These are phyloP conservation scores for Candida andamanensis DNA, from an alignment of 805 yeast genomes.

Conservation along the genomic window DNA sequence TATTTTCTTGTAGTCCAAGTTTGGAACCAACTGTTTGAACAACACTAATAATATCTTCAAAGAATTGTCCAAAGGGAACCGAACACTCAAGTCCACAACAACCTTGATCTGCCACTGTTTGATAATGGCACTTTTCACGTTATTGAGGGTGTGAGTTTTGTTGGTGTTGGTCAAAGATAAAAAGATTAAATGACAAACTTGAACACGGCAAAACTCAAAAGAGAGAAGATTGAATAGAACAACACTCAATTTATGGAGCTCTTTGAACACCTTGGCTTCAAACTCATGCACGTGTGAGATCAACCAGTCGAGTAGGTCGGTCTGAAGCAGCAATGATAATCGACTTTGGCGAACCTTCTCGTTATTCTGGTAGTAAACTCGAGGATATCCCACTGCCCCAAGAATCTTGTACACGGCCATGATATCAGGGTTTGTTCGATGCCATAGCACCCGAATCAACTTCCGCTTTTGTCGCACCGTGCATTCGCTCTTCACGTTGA, in stretches of 20 bases:
- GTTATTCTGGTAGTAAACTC: slow-evolving; percentile 13
- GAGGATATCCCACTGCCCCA: slow-evolving; percentile 12
- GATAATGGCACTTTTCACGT: slow-evolving; percentile 7
- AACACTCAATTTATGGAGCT: slow-evolving; percentile 12
- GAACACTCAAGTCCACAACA: slow-evolving; percentile 21
- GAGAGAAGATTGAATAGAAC: slow-evolving; percentile 17
- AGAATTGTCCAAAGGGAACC: slow-evolving; percentile 28
- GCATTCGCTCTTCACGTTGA: too few relatives aligned
- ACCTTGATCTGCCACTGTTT: slow-evolving; percentile 27
- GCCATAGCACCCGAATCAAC: too few relatives aligned
- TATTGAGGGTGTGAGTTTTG: slow-evolving; percentile 9
- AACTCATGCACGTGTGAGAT: slow-evolving; percentile 15
- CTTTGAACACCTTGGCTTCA: slow-evolving; percentile 9
- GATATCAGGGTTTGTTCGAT: too few relatives aligned
- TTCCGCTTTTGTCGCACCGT: too few relatives aligned
- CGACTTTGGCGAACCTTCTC: slow-evolving; percentile 11
- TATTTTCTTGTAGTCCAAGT: slow-evolving; percentile 11
- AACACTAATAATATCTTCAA: slow-evolving; percentile 18
- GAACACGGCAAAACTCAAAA: slow-evolving; percentile 21
- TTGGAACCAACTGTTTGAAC: slow-evolving; percentile 19
- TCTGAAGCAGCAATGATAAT: slow-evolving; percentile 14
- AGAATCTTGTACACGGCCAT: slow-evolving; percentile 8
- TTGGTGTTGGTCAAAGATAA: slow-evolving; percentile 13
- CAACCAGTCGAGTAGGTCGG: slow-evolving; percentile 19
- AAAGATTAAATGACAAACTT: slow-evolving; percentile 17